Evolutionary conservation across 1,139 yeast genomes (phyloP).

Genomic region (Meyerozyma elateridarum): DNA sequence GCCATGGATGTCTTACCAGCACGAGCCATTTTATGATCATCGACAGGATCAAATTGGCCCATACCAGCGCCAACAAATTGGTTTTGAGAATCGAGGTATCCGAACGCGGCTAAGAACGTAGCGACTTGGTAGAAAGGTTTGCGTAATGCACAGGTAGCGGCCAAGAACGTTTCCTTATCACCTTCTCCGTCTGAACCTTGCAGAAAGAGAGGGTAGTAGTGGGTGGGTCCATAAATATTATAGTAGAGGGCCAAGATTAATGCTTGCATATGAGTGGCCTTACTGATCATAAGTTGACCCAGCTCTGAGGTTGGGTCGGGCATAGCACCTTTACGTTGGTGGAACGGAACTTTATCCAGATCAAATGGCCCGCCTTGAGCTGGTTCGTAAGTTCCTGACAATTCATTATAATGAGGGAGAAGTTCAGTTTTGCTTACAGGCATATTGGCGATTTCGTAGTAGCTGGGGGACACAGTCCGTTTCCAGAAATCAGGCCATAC

Average conservation of each 20-base stretch:
- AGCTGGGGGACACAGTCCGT: constrained; percentile 41
- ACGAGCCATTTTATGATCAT: constrained; percentile 37
- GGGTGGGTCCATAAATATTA: constrained; percentile 72
- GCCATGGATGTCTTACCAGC: constrained; percentile 9
- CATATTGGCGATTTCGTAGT: constrained; percentile 33
- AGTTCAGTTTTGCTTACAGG: constrained; percentile 21
- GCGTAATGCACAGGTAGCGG: constrained; percentile 65
- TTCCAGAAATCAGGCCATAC: constrained; percentile 50
- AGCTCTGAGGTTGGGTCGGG: constrained; percentile 83
- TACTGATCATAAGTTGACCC: constrained; percentile 73
- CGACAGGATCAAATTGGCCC: constrained; percentile 69
- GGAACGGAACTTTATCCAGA: constrained; percentile 45
- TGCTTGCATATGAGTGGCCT: constrained; percentile 59
- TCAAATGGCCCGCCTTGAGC: constrained; percentile 9
- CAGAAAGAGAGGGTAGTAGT: constrained; percentile 77
- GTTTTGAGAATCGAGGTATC: constrained; percentile 37
- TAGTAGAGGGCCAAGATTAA: constrained; percentile 69
- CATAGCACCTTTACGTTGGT: constrained; percentile 63
- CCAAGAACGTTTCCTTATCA: constrained; percentile 83
- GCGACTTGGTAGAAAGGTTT: constrained; percentile 68
- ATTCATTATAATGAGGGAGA: constrained; percentile 30
- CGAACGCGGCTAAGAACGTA: constrained; percentile 49
- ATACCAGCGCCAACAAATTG: constrained; percentile 61
- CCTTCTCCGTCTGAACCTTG: constrained; percentile 90
- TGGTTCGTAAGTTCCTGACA: constrained; percentile 18